Base-by-base conservation (phyloP, 2,329 filamentous ascomycete genomes). In the Cadophora sp. region DNA sequence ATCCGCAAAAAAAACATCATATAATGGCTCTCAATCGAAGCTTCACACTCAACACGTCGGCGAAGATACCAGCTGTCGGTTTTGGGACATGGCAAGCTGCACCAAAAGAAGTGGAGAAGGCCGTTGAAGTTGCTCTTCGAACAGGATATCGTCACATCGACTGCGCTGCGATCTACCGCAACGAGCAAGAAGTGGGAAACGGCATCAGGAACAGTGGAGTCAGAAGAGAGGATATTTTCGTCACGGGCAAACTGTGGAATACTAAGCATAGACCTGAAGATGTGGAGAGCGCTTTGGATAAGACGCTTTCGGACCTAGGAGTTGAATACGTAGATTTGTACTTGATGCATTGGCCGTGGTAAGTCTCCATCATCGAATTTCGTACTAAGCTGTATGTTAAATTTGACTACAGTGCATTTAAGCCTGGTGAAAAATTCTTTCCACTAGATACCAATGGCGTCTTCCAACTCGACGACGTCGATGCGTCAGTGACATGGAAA, bases 291-390 rank as follows among this genome's bases (percentile, higher is more conserved):
- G 88, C 86, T 48, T 84, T 94, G 46, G 87, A 92, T 73, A 87
- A 90, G 83, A 91, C 88, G 75, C 82, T 95, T 77, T 85, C 89
- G 80, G 84, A 86, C 68, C 82, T 96, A 46, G 91, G 91, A 1
- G 82, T 95, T 59, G 90, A 93, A 71, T 70, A 95, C 77, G 85
- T 96, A 8, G 92, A 96, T 77, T 82, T 95, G 68, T 92, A 87
- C 77, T 85, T 96, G 37, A 86, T 94, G 83, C 92, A 96, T 82
- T 69, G 68, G 67, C 66, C 65, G 4, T 67, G 60, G 59, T 62
- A 50, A 56, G 22, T 22, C 22, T 48, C 7, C 19, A 8, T 48
- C 2, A 11, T 22, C 7, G 6, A 1, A 48, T 22, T 37, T 37
- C 34, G 3, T 48, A 27, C 24, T 6, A 31, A 46, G 4, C 16